Conservation (phyloP, 371 early-diverging fungal species). For the Choanephora cucurbitarum region DNA sequence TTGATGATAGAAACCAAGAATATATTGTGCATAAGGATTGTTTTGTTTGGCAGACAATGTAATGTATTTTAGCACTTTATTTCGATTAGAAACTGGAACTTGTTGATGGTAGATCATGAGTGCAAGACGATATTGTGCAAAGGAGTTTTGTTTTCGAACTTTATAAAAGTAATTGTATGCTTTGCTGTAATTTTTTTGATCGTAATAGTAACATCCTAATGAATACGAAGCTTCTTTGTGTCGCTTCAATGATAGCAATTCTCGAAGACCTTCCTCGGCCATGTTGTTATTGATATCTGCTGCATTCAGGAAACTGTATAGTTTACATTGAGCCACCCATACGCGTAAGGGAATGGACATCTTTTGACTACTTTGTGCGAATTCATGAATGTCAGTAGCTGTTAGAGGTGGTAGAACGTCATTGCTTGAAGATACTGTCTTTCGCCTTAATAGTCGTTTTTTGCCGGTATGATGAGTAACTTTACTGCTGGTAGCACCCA, state of each 20-base stretch:
- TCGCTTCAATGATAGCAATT: slow-evolving; percentile 16
- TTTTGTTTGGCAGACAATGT: slow-evolving; percentile 20
- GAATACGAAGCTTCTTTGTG: slow-evolving; percentile 26
- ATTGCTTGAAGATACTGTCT: no score
- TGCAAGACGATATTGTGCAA: slow-evolving; percentile 24
- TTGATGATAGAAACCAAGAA: slow-evolving; percentile 34
- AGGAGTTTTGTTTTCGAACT: slow-evolving; percentile 9
- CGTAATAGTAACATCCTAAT: slow-evolving; percentile 26
- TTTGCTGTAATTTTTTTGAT: slow-evolving; percentile 6
- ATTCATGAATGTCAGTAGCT: neutral
- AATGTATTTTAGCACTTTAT: slow-evolving; percentile 6
- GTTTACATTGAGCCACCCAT: slow-evolving; percentile 43
- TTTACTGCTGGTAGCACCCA: neutral
- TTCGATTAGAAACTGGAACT: slow-evolving; percentile 4
- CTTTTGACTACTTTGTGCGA: neutral
- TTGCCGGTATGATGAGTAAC: neutral
- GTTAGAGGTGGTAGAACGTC: no score
- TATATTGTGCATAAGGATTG: slow-evolving; percentile 36
- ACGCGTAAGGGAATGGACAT: slow-evolving; percentile 23
- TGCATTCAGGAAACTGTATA: slow-evolving; percentile 29
- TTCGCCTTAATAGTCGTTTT: no score
- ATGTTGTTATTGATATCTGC: slow-evolving; percentile 20
- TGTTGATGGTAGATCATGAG: slow-evolving; percentile 16
- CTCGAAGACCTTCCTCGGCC: slow-evolving; percentile 25
- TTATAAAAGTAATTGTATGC: slow-evolving; percentile 22